A percentile compares a stretch with the other conserved stretches of the same genome.
Conservation (phyloP, 2,329 filamentous ascomycete genomes). For the Coniochaeta sp. region DNA sequence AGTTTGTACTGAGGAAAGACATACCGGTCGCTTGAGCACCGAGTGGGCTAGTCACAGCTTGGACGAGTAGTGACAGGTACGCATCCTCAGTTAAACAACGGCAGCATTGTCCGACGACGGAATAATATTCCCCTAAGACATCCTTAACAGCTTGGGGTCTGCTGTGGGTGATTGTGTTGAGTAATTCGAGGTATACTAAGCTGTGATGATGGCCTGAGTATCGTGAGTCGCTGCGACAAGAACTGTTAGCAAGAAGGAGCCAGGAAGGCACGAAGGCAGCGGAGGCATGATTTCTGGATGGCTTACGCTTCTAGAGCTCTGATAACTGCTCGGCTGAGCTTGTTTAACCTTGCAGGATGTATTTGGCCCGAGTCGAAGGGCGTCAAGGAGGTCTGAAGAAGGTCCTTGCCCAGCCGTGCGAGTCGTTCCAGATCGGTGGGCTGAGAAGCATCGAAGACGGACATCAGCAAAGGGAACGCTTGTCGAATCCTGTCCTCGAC, state of each 20-base stretch:
- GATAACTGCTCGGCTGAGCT: conserved; percentile 28
- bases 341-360: conserved; percentile 21
- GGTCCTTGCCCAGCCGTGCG: conserved; percentile 34
- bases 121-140: conserved; percentile 19
- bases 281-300: not conserved
- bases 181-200: not conserved
- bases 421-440: conserved; percentile 42
- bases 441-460: conserved; percentile 36
- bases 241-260: not conserved
- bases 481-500: conserved; percentile 25
- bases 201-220: not conserved
- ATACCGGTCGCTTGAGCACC: not conserved
- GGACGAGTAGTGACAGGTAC: not conserved
- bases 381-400: conserved; percentile 25
- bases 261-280: too few relatives aligned
- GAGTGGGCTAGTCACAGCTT: not conserved
- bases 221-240: not conserved
- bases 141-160: not conserved
- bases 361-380: conserved; percentile 24
- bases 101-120: not conserved
- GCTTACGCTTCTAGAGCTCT: conserved; percentile 22
- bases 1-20: not conserved
- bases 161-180: not conserved
- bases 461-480: conserved; percentile 40
- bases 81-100: not conserved